Evolutionary conservation across 306 rosid genomes (phyloP), one percentile per base, ranked within the genome.

Genomic region (Corylus heterophylla): DNA sequence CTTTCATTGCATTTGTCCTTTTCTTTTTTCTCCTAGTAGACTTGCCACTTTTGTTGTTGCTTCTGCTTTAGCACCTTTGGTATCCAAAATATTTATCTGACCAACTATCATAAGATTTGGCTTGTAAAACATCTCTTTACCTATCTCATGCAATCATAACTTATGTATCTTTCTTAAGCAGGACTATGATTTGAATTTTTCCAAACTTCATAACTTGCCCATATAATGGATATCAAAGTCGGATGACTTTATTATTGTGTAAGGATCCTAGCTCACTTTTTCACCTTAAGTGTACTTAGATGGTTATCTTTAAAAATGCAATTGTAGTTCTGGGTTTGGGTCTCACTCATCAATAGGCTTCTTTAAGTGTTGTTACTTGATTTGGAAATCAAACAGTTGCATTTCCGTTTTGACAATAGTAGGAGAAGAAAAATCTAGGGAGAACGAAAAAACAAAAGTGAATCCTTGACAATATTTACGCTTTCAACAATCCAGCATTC

Each of bases 401-500:
- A 63, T 31, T 35, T 20, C 7, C 12, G 7, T 8, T 77, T 78
- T 71, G 10, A 12, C 27, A 47, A n/a, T 14, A 1, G 47, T 48
- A 4, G 13, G 17, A 29, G n/a, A 54, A 12, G 31, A 61, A 44
- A 71, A 7, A 25, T 17, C 2, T 8, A 58, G 66, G 73, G 63
- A 54, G 73, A 67, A 76, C 3, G 9, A 18, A 45, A 69, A 42
- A 67, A 45, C 44, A 31, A 25, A 52, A 54, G 49, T n/a, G 45
- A 64, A 29, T 29, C 97, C 97, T 94, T 90, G 86, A 92, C 98
- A 80, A 37, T 83, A 25, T 73, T 58, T 85, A 94, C 82, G 98
- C 91, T 94, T 92, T 88, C 98, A 94, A 85, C 97, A 92, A 82
- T 74, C 91, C 49, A 94, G 93, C 85, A 77, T 92, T 79, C 88